phyloP scores from a whole-genome alignment of 2,329 filamentous ascomycete species.

The Didymella lethalis region DNA sequence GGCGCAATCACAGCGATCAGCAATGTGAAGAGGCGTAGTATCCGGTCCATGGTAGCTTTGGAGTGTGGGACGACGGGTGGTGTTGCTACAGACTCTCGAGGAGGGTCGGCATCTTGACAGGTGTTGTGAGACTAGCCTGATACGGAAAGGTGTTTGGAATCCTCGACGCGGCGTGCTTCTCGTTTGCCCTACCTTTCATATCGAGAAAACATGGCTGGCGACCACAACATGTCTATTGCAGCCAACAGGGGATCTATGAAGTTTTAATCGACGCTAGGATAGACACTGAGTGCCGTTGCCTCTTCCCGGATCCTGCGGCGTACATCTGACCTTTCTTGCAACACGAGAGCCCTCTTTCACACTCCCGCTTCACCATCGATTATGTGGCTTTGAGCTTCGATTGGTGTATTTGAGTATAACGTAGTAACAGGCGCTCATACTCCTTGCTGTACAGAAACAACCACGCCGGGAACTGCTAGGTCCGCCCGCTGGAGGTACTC shows the following conservation, averaged over 20 bases:
- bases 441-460: neutral
- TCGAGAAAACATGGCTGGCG: too few species aligned
- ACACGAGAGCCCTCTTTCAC: neutral
- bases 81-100: slow-evolving; percentile 21
- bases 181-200: neutral
- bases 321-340: too few species aligned
- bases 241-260: too few species aligned
- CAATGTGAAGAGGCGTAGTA: slow-evolving; percentile 44
- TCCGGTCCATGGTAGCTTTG: slow-evolving; percentile 44
- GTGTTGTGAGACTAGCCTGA: slow-evolving; percentile 40
- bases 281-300: too few species aligned
- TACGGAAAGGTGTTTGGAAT: slow-evolving; percentile 19
- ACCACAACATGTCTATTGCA: too few species aligned
- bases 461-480: neutral
- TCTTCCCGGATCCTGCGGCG: too few species aligned
- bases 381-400: neutral
- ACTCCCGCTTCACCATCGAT: neutral
- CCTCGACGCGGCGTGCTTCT: slow-evolving; percentile 6
- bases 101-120: slow-evolving; percentile 33
- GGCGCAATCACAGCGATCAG: slow-evolving; percentile 53
- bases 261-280: too few species aligned
- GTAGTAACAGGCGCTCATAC: neutral
- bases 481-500: neutral
- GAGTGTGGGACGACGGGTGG: slow-evolving; percentile 27
- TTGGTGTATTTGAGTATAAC: neutral